Evolutionary conservation across 176 grass and related monocot species (phyloP).

Genomic region (Phragmites australis): DNA sequence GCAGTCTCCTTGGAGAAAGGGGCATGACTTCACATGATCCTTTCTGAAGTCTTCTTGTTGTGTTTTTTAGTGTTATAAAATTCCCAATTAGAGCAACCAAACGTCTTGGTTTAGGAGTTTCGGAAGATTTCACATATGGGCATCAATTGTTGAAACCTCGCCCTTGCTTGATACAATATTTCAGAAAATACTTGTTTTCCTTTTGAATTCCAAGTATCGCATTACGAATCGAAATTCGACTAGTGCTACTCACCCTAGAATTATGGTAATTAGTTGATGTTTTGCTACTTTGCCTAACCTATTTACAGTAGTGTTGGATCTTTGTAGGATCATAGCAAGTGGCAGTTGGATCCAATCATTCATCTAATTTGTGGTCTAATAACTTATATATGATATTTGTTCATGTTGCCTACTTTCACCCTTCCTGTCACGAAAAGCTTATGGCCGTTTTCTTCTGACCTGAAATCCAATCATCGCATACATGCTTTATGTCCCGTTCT

Average conservation of each 20-base stretch:
- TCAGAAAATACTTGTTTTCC: neutral
- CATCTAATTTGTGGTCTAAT: neutral
- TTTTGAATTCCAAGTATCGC: neutral
- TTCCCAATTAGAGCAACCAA: neutral
- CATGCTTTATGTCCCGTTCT: slow-evolving; percentile 22
- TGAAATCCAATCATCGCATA: slow-evolving; percentile 22
- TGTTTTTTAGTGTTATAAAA: neutral
- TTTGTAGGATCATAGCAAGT: slow-evolving; percentile 1
- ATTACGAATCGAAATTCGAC: neutral
- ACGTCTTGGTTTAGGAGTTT: neutral
- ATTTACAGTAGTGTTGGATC: neutral
- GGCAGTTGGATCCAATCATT: slow-evolving; percentile 24
- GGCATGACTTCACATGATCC: slow-evolving; percentile 16
- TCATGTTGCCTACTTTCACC: slow-evolving; percentile 21
- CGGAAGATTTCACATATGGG: neutral
- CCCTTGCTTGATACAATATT: neutral
- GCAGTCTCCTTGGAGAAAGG: neutral
- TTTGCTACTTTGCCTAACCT: neutral
- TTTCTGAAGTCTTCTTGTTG: neutral
- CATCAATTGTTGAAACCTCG: neutral
- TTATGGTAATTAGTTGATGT: neutral
- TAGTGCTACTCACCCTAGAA: neutral
- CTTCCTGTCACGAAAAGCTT: neutral
- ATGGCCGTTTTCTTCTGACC: neutral
- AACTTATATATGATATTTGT: neutral